These are phyloP conservation scores for Beauveria medogensis DNA, from an alignment of 2,329 filamentous ascomycete genomes.

Conservation along the genomic window DNA sequence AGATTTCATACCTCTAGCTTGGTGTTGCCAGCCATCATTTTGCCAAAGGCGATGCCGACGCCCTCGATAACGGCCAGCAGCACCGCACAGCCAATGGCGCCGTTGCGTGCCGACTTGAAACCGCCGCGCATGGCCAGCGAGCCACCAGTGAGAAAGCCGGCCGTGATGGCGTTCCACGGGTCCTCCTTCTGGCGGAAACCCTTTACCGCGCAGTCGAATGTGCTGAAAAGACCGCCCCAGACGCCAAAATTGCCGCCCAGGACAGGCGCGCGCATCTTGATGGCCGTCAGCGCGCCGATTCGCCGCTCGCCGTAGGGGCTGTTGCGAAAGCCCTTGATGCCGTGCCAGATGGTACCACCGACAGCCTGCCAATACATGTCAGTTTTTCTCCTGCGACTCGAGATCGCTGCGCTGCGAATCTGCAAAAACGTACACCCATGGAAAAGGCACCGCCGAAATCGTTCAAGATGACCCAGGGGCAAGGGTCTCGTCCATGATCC, in stretches of 20 bases:
- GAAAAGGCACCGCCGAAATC: slow-evolving; percentile 96
- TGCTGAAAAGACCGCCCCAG: slow-evolving; percentile 93
- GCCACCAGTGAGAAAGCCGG: slow-evolving; percentile 93
- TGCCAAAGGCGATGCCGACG: slow-evolving; percentile 90
- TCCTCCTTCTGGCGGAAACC: slow-evolving; percentile 94
- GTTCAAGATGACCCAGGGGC: slow-evolving; percentile 91
- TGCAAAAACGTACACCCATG: slow-evolving; percentile 68
- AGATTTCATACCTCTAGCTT: slow-evolving; percentile 57
- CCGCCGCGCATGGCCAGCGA: slow-evolving; percentile 87
- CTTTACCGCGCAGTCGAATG: slow-evolving; percentile 95
- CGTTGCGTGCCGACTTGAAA: slow-evolving; percentile 84
- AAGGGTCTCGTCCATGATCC: slow-evolving; percentile 96
- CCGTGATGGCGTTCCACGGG: slow-evolving; percentile 95
- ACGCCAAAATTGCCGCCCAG: slow-evolving; percentile 97
- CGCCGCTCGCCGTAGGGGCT: slow-evolving; percentile 87
- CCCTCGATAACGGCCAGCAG: slow-evolving; percentile 94
- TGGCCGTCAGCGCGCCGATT: slow-evolving; percentile 91
- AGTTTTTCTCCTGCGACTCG: background rate
- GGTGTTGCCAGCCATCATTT: slow-evolving; percentile 87
- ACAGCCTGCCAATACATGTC: slow-evolving; percentile 45
- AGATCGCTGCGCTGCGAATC: background rate
- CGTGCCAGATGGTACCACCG: slow-evolving; percentile 86
- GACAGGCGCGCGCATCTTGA: slow-evolving; percentile 94
- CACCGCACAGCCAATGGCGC: slow-evolving; percentile 91
- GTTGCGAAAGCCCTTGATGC: slow-evolving; percentile 89